A percentile compares a stretch with the other conserved stretches of the same genome.
These are phyloP conservation scores for Yamadazyma trypodendri DNA, from an alignment of 1,139 yeast species.

Conservation along the genomic window DNA sequence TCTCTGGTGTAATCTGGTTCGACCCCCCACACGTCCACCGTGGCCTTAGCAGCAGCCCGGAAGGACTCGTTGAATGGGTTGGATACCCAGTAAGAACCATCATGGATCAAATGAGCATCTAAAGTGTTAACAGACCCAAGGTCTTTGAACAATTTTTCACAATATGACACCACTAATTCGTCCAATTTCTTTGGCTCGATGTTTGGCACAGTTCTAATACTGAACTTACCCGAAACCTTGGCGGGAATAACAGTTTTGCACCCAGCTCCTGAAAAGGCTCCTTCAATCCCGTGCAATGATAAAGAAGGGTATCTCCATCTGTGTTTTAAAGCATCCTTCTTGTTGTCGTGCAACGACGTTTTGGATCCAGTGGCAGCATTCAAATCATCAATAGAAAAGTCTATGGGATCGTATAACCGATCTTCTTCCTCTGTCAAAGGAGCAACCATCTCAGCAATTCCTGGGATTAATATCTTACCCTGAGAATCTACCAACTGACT, in stretches of 20 bases:
- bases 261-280: slow-evolving; percentile 92
- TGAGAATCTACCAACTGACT: slow-evolving; percentile 71
- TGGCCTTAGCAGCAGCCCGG: slow-evolving; percentile 92
- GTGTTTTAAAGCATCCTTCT: slow-evolving; percentile 87
- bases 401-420: slow-evolving; percentile 77
- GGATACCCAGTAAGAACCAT: slow-evolving; percentile 94
- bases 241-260: slow-evolving; percentile 99
- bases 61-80: slow-evolving; percentile 92
- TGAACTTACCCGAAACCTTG: slow-evolving; percentile 88
- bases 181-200: slow-evolving; percentile 81
- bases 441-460: slow-evolving; percentile 91
- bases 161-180: slow-evolving; percentile 69
- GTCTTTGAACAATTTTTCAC: slow-evolving; percentile 61
- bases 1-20: slow-evolving; percentile 97
- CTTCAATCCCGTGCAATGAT: slow-evolving; percentile 95
- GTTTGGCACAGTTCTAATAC: slow-evolving; percentile 95
- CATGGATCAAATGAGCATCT: slow-evolving; percentile 79
- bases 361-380: slow-evolving; percentile 86
- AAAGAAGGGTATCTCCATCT: slow-evolving; percentile 98
- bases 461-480: slow-evolving; percentile 86
- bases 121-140: slow-evolving; percentile 75
- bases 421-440: slow-evolving; percentile 82
- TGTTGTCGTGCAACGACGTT: slow-evolving; percentile 73
- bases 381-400: slow-evolving; percentile 79
- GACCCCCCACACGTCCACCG: slow-evolving; percentile 89